Evolutionary conservation across 495 filamentous ascomycete species (phyloP), one percentile per base, ranked within the genome.

Genomic region (Talaromyces liani): DNA sequence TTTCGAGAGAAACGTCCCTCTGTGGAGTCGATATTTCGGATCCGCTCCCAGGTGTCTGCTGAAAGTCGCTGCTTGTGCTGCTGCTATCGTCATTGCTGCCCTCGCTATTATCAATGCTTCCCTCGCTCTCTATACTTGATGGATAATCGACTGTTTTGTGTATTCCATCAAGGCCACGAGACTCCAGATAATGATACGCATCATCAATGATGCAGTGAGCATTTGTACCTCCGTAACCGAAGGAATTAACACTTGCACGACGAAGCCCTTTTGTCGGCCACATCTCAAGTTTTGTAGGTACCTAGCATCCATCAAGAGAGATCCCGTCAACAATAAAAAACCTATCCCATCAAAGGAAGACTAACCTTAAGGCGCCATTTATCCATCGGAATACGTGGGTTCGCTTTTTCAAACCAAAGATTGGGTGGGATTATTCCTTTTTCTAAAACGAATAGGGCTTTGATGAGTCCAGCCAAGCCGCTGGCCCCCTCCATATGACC

Each of bases 211-310:
- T 39, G 34, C 34, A 39, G 34, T 39, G 34, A 14, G 34, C 34
- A 14, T 76, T 76, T 6, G 70, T 67, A 7, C 73, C 72, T n/a
- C 71, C 71, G n/a, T 63, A 69, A 3, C 75, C 73, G 47, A 75
- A 78, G 10, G 54, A 63, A 45, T 70, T 73, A 25, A 76, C 64
- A 25, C 57, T 64, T 0, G 62, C 66, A 27, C 69, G 66, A 4
- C 58, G 64, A 14, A 62, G 31, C 0, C 64, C 58, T 60, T 8
- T 27, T 2, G 29, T 34, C 20, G 67, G 68, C 70, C 65, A 76
- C 4, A 25, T 63, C 20, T 22, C 60, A 18, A 59, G 39, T 62
- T 31, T 54, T 31, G 49, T 56, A 56, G 61, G 61, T 20, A 63
- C 61, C 39, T 58, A 55, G 10, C 7, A 39, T 39, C 1, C 2